Percentiles rank a stretch among this genome's conserved stretches.
Evolutionary conservation across 2,329 filamentous ascomycete species (phyloP).

Genomic region (Microcyclosporella mali): DNA sequence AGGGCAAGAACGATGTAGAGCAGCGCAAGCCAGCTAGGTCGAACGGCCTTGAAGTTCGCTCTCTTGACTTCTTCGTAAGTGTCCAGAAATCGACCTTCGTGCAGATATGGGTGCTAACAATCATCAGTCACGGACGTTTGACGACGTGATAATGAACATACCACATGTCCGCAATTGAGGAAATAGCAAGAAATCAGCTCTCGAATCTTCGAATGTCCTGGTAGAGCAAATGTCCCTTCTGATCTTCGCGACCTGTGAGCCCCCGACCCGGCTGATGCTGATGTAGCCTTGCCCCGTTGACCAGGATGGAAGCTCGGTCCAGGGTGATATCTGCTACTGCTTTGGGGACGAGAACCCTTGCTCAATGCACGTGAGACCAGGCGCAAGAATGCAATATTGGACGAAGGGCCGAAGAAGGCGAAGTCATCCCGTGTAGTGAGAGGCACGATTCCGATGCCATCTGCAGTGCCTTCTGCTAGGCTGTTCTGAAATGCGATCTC

Average conservation of each 20-base stretch:
- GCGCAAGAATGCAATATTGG: conserved; percentile 12
- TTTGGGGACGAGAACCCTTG: not conserved
- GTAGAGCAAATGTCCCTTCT: conserved; percentile 1
- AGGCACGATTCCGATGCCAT: conserved; percentile 9
- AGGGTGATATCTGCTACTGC: too few relatives aligned
- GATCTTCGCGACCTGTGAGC: too few relatives aligned
- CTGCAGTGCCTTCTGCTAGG: not conserved
- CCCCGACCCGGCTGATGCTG: too few relatives aligned
- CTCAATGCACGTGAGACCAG: conserved; percentile 5
- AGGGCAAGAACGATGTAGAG: conserved; percentile 6
- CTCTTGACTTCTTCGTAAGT: conserved; percentile 5
- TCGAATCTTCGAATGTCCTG: conserved; percentile 1
- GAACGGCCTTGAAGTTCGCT: not conserved
- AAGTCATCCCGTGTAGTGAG: conserved; percentile 3
- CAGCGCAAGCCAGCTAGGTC: conserved; percentile 9
- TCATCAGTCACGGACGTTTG: too few relatives aligned
- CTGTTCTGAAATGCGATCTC: conserved; percentile 5
- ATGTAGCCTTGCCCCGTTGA: too few relatives aligned
- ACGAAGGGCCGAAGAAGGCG: conserved; percentile 12
- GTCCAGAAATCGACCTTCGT: conserved; percentile 7
- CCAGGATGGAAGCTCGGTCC: too few relatives aligned
- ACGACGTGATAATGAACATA: too few relatives aligned
- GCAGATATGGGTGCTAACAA: conserved; percentile 4
- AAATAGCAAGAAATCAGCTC: conserved; percentile 3
- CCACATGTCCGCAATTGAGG: conserved; percentile 3